Percentiles rank a stretch among this genome's conserved stretches.
These are phyloP conservation scores for Trichophyton simii DNA, from an alignment of 2,329 filamentous ascomycete genomes.

Conservation along the genomic window DNA sequence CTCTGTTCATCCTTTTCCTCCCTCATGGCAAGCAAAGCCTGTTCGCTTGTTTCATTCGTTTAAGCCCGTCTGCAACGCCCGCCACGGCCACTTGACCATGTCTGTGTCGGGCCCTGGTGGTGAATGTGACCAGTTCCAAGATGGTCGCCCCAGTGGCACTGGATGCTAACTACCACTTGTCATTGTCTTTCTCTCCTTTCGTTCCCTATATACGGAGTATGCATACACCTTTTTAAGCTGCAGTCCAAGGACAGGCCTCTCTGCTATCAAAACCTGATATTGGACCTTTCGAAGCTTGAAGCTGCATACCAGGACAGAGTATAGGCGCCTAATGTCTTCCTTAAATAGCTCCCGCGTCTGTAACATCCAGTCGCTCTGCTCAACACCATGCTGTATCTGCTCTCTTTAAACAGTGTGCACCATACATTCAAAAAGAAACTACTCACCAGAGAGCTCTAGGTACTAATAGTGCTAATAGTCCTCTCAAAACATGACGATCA, in stretches of 20 bases:
- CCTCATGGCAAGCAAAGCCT: background rate
- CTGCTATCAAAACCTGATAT: background rate
- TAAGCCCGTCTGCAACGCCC: background rate
- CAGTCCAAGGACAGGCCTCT: too few species aligned
- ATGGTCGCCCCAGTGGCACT: background rate
- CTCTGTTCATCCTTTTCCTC: background rate
- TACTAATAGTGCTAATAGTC: background rate
- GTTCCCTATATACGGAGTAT: background rate
- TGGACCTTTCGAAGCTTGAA: background rate
- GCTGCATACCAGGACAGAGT: background rate
- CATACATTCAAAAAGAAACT: background rate
- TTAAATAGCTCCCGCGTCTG: background rate
- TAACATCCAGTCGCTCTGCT: background rate
- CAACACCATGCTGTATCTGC: background rate
- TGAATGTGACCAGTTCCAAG: conserved; percentile 3
- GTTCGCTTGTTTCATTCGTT: conserved; percentile 3
- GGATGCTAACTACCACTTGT: background rate
- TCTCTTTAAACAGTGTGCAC: background rate
- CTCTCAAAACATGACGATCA: background rate
- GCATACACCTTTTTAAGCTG: background rate
- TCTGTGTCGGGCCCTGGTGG: background rate
- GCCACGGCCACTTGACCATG: conserved; percentile 1
- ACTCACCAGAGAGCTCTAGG: background rate
- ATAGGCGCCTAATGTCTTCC: background rate
- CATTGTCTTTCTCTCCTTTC: background rate